phyloP scores from a whole-genome alignment of 768 basidiomycete genomes.

The Tulasnella sp. region DNA sequence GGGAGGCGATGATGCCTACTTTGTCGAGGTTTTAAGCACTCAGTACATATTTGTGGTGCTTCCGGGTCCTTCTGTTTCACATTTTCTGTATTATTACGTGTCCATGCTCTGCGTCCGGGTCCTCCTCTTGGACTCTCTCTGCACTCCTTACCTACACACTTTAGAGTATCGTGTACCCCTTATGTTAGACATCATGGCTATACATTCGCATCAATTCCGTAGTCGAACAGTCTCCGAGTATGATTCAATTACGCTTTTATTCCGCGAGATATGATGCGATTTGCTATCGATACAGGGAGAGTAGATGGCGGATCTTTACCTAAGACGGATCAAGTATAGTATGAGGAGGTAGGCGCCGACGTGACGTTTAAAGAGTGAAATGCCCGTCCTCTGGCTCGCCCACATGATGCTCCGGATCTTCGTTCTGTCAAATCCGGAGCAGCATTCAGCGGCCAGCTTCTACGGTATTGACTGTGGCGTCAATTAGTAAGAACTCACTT shows the following conservation, averaged over 20 bases:
- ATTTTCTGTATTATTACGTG: neutral
- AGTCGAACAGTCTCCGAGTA: no score
- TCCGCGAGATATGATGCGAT: no score
- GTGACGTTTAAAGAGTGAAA: neutral
- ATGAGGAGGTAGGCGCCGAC: neutral
- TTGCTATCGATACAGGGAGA: no score
- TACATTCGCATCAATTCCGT: no score
- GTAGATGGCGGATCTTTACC: neutral
- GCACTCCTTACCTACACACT: neutral
- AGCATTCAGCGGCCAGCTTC: neutral
- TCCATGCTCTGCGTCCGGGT: neutral
- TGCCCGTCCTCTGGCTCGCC: conserved; percentile 7
- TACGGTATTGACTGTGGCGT: neutral
- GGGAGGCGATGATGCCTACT: neutral
- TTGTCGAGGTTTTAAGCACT: neutral
- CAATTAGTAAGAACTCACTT: neutral
- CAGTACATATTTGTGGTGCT: neutral
- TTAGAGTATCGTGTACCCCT: no score
- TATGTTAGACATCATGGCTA: no score
- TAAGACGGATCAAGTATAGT: neutral
- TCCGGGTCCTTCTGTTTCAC: neutral
- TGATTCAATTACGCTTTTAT: no score
- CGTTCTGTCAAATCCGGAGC: neutral
- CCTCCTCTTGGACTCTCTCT: neutral
- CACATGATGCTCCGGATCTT: conserved; percentile 12